phyloP scores from a whole-genome alignment of 176 grass and related monocot species.

The Elaeis guineensis region DNA sequence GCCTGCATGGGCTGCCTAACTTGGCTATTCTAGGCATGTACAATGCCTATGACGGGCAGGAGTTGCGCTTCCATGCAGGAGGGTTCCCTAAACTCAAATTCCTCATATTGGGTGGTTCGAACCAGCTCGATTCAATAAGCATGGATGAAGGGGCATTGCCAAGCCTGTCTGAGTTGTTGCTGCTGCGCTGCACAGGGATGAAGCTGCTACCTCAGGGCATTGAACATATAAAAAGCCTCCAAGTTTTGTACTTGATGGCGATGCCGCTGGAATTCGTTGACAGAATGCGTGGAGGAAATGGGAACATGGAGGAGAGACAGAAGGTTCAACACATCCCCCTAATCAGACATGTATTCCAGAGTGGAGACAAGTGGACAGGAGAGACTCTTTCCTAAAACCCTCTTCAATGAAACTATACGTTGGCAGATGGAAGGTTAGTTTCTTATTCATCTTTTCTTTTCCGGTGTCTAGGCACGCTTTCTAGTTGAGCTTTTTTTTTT shows the following conservation, averaged over 20 bases:
- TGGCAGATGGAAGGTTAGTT: too few species aligned
- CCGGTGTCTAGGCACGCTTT: too few species aligned
- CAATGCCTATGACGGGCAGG: not conserved
- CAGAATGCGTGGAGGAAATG: too few species aligned
- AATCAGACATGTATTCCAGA: too few species aligned
- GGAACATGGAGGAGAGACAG: too few species aligned
- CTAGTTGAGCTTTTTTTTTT: too few species aligned
- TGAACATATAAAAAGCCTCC: not conserved
- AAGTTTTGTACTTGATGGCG: not conserved
- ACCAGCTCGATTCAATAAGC: not conserved
- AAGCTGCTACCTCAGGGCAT: slow-evolving; percentile 8
- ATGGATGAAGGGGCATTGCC: too few species aligned
- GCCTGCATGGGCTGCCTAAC: not conserved
- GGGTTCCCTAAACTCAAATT: slow-evolving; percentile 12
- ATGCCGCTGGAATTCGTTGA: not conserved
- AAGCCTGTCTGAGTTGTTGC: not conserved
- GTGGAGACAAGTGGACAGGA: too few species aligned
- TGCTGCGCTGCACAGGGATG: not conserved
- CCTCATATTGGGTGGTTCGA: not conserved
- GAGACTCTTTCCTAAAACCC: too few species aligned
- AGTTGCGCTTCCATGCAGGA: not conserved
- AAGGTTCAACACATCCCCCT: too few species aligned
- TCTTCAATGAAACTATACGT: too few species aligned
- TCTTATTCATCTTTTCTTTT: too few species aligned
- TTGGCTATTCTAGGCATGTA: not conserved